A percentile compares a stretch with the other conserved stretches of the same genome.
phyloP scores from a whole-genome alignment of 208 protist species.

The Crithidia sp. region DNA sequence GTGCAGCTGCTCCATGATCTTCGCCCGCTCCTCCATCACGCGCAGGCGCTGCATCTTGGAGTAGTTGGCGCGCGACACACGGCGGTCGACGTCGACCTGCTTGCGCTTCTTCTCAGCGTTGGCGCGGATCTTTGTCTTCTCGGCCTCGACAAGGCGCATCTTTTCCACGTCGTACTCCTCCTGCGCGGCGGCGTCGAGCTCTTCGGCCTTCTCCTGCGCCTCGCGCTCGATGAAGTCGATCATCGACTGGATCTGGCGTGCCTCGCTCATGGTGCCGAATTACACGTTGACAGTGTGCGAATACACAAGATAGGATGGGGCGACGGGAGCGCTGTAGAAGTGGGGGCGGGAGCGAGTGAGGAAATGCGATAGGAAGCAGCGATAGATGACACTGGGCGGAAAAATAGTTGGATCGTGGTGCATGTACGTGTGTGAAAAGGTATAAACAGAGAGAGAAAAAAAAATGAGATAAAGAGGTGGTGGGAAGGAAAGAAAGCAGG shows the following conservation, averaged over 20 bases:
- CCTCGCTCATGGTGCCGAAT: conserved; percentile 77
- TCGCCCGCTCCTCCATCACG: conserved; percentile 82
- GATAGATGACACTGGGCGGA: too few relatives aligned
- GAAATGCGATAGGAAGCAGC: not conserved
- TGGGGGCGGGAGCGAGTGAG: not conserved
- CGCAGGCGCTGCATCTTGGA: conserved; percentile 82
- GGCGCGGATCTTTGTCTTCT: conserved; percentile 85
- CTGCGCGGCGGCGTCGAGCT: conserved; percentile 87
- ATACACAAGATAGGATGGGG: too few relatives aligned
- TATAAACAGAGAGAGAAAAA: conserved; percentile 1
- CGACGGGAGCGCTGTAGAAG: too few relatives aligned
- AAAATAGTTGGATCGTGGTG: too few relatives aligned
- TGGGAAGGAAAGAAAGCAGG: not conserved
- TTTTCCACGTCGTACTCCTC: conserved; percentile 93
- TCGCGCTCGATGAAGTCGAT: conserved; percentile 94
- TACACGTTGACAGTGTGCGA: not conserved
- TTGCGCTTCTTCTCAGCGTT: conserved; percentile 81
- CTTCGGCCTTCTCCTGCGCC: conserved; percentile 90
- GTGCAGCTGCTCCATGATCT: conserved; percentile 79
- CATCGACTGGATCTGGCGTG: conserved; percentile 93
- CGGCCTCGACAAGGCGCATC: conserved; percentile 86
- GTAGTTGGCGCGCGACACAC: conserved; percentile 87
- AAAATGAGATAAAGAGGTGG: not conserved
- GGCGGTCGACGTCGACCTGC: conserved; percentile 84
- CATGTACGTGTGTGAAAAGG: too few relatives aligned